phyloP scores from a whole-genome alignment of 257 asterid genomes.

The Ligustrum vulgare region DNA sequence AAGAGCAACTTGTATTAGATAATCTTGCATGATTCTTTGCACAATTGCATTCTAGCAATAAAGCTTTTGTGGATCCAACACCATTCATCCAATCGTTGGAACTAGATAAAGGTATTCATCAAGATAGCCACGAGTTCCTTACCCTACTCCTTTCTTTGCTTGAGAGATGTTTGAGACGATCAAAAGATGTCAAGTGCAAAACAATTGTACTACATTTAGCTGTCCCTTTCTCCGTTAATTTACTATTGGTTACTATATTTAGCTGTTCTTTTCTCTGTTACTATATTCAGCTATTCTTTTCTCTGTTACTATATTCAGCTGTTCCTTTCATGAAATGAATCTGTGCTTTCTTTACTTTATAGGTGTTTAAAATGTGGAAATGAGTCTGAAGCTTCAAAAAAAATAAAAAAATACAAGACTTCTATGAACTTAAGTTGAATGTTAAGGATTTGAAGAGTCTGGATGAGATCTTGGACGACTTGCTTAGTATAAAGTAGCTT shows the following conservation, averaged over 20 bases:
- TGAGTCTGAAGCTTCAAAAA: constrained; percentile 90
- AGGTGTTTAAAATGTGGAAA: constrained; percentile 96
- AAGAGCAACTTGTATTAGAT: constrained; percentile 69
- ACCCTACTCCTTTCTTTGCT: constrained; percentile 90
- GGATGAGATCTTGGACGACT: constrained; percentile 86
- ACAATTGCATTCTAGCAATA: constrained; percentile 82
- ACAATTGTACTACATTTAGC: constrained; percentile 48
- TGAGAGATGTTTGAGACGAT: constrained; percentile 77
- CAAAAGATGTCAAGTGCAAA: constrained; percentile 69
- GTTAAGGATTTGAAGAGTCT: constrained; percentile 87
- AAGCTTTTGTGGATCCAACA: constrained; percentile 95
- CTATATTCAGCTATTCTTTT: too few relatives aligned
- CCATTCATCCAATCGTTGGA: constrained; percentile 89
- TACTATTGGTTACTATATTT: background rate
- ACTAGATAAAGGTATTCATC: constrained; percentile 95
- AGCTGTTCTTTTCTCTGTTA: constrained; percentile 10
- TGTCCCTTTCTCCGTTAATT: constrained; percentile 2
- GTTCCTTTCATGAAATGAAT: constrained; percentile 11
- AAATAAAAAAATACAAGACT: constrained; percentile 81
- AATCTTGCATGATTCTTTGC: constrained; percentile 84
- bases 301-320: too few relatives aligned
- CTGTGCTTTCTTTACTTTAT: constrained; percentile 12
- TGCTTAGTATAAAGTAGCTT: constrained; percentile 87
- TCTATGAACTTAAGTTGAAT: constrained; percentile 94
- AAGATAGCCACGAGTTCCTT: constrained; percentile 97